Evolutionary conservation across 352 stramenopile genomes (phyloP).

Genomic region (Phytophthora sp.): DNA sequence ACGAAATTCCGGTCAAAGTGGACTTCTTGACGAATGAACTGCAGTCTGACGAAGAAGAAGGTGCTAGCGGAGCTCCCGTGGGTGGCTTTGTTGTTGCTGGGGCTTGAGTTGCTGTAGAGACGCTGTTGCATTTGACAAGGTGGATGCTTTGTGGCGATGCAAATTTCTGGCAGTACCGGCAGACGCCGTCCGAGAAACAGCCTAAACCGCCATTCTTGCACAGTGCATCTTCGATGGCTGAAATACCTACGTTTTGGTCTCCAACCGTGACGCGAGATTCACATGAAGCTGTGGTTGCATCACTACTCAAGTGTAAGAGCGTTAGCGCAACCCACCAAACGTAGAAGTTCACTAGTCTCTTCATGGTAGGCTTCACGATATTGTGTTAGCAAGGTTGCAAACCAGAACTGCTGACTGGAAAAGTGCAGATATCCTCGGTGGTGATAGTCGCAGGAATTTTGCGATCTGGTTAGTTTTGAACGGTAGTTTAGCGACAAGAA

Average conservation of each 20-base stretch:
- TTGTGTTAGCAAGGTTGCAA: constrained; percentile 3
- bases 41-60: constrained; percentile 14
- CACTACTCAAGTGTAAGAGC: background rate
- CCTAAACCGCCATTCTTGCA: constrained; percentile 35
- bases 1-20: constrained; percentile 34
- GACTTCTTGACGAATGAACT: constrained; percentile 17
- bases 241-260: constrained; percentile 36
- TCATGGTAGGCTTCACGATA: too few species aligned
- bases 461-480: background rate
- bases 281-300: constrained; percentile 4
- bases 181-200: constrained; percentile 33
- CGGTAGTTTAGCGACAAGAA: background rate
- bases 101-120: background rate
- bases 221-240: constrained; percentile 22
- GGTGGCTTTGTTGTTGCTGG: background rate
- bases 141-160: constrained; percentile 27
- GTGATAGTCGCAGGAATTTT: constrained; percentile 6
- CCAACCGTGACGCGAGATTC: constrained; percentile 14
- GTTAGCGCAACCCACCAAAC: constrained; percentile 6
- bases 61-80: constrained; percentile 1
- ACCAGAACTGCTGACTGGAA: background rate
- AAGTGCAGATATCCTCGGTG: background rate
- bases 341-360: background rate
- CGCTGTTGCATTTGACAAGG: constrained; percentile 14
- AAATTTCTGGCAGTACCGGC: constrained; percentile 38